A percentile compares a stretch with the other conserved stretches of the same genome.
phyloP scores from a whole-genome alignment of 2,329 filamentous ascomycete genomes.

The Pseudocercospora musae region DNA sequence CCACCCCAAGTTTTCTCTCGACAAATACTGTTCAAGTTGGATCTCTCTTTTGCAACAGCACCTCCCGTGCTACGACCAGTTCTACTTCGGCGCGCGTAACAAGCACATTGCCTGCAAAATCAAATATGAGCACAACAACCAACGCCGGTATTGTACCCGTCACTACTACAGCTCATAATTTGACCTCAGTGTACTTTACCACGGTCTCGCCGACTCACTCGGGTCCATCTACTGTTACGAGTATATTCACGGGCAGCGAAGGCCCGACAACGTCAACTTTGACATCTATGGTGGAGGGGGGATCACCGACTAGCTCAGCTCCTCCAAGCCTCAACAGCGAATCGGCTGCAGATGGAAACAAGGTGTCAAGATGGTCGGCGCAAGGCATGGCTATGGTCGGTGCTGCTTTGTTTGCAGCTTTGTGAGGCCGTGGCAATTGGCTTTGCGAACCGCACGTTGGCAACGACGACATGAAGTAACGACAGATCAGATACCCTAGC shows the following conservation, averaged over 20 bases:
- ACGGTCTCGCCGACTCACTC: slow-evolving; percentile 7
- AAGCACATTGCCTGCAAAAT: slow-evolving; percentile 6
- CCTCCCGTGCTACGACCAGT: background rate
- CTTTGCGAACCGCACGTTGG: no score
- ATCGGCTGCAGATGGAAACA: slow-evolving; percentile 6
- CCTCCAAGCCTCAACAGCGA: slow-evolving; percentile 12
- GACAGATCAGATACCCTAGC: background rate
- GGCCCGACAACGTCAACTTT: slow-evolving; percentile 14
- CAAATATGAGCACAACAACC: slow-evolving; percentile 3
- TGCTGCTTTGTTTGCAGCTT: slow-evolving; percentile 8
- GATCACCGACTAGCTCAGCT: slow-evolving; percentile 4
- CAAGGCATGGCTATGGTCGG: slow-evolving; percentile 7
- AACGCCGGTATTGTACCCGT: slow-evolving; percentile 4
- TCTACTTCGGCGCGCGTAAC: slow-evolving; percentile 7
- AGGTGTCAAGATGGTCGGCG: slow-evolving; percentile 2
- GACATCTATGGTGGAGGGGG: slow-evolving; percentile 10
- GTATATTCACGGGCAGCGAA: slow-evolving; percentile 11
- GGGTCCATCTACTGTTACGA: slow-evolving; percentile 17
- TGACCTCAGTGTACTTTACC: slow-evolving; percentile 15
- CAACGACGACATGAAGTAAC: background rate
- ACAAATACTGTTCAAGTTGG: slow-evolving; percentile 29
- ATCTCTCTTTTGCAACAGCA: slow-evolving; percentile 23
- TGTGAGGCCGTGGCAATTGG: background rate
- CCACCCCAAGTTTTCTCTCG: slow-evolving; percentile 21
- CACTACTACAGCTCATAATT: slow-evolving; percentile 9